Evolutionary conservation across 2,329 filamentous ascomycete genomes (phyloP).

Genomic region (Colletotrichum echinochloae): DNA sequence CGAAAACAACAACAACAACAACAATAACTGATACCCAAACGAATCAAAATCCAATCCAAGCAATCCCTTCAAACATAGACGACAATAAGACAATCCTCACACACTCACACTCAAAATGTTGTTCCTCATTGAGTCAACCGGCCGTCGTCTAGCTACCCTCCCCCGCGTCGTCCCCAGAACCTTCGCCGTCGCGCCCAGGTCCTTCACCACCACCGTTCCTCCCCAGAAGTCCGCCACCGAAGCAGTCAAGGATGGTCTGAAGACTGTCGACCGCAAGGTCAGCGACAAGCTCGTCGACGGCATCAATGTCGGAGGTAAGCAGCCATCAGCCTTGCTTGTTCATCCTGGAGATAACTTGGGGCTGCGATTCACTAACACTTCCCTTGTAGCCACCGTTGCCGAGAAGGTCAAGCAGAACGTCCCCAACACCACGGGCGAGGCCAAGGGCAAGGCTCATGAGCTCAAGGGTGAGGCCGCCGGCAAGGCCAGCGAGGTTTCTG

Average conservation of each 20-base stretch:
- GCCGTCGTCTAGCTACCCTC: conserved; percentile 55
- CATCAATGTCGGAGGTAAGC: conserved; percentile 69
- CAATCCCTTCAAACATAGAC: conserved; percentile 1
- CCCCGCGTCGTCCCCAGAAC: conserved; percentile 52
- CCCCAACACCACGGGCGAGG: conserved; percentile 53
- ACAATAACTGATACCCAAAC: too few relatives aligned
- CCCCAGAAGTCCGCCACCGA: conserved; percentile 64
- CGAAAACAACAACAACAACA: neutral
- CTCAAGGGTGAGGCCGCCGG: conserved; percentile 54
- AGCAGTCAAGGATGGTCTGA: conserved; percentile 68
- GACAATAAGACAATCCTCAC: conserved; percentile 1
- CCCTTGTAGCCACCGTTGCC: conserved; percentile 50
- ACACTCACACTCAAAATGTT: conserved; percentile 57
- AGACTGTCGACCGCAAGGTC: conserved; percentile 69
- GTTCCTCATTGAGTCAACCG: conserved; percentile 61
- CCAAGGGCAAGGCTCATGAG: conserved; percentile 53
- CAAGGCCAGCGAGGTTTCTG: conserved; percentile 54
- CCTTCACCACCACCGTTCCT: conserved; percentile 62
- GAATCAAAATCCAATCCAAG: conserved; percentile 4
- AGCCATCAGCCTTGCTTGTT: neutral
- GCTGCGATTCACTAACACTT: conserved; percentile 29
- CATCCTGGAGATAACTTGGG: too few relatives aligned
- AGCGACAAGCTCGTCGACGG: conserved; percentile 72
- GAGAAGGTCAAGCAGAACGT: conserved; percentile 63
- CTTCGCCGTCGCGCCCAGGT: conserved; percentile 56